phyloP scores from a whole-genome alignment of 441 rosid species.

The Pelargonium australe region DNA sequence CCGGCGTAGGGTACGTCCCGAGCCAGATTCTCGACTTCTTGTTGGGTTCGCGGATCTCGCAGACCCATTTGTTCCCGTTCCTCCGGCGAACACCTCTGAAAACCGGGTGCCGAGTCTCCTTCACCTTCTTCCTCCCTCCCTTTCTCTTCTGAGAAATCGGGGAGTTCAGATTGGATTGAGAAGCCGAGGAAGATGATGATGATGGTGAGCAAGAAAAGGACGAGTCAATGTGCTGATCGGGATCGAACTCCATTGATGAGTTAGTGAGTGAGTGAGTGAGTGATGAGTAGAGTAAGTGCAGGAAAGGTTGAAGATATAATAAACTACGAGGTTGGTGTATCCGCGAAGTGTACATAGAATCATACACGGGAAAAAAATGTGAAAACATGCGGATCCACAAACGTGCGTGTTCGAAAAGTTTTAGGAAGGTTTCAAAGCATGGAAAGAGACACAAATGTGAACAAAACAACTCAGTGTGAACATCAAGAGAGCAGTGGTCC shows the following conservation, averaged over 20 bases:
- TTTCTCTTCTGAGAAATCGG: slow-evolving; percentile 13
- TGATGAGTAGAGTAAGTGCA: neutral
- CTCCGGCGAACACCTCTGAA: slow-evolving; percentile 26
- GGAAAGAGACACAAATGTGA: too few species aligned
- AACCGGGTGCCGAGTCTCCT: slow-evolving; percentile 33
- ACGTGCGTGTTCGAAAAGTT: too few species aligned
- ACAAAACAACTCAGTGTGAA: too few species aligned
- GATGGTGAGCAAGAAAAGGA: too few species aligned
- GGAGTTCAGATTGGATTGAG: neutral
- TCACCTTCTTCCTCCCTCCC: slow-evolving; percentile 31
- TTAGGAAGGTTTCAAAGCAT: too few species aligned
- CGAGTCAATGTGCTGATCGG: neutral
- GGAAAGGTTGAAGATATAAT: too few species aligned
- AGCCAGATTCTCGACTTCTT: slow-evolving; percentile 37
- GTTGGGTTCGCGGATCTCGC: slow-evolving; percentile 31
- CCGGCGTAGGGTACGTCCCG: slow-evolving; percentile 32
- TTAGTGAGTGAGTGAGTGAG: neutral
- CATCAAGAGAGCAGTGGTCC: too few species aligned
- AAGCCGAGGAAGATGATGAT: too few species aligned
- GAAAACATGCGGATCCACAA: too few species aligned
- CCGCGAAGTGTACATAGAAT: neutral
- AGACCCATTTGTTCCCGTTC: slow-evolving; percentile 34
- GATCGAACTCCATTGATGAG: neutral
- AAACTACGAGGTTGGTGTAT: neutral
- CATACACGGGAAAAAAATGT: neutral